These are phyloP conservation scores for Colletotrichum magnum DNA, from an alignment of 2,329 filamentous ascomycete genomes.

Conservation along the genomic window DNA sequence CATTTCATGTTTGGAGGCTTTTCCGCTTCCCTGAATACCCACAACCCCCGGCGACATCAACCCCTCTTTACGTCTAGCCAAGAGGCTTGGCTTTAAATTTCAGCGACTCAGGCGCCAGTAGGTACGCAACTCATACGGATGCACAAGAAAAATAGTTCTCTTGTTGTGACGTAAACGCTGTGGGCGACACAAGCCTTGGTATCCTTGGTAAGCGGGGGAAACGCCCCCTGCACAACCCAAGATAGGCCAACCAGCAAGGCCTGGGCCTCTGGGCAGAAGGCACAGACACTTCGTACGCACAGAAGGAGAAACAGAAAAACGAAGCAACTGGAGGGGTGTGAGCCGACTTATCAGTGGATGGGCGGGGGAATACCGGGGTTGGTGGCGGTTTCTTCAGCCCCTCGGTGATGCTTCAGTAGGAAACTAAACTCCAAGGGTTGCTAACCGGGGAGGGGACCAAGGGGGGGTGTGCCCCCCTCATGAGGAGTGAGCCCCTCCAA, in stretches of 20 bases:
- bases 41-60: neutral
- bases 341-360: constrained; percentile 28
- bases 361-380: constrained; percentile 27
- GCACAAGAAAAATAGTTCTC: constrained; percentile 4
- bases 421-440: neutral
- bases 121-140: neutral
- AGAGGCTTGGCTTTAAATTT: constrained; percentile 25
- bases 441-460: neutral
- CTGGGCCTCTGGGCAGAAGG: constrained; percentile 20
- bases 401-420: neutral
- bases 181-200: constrained; percentile 25
- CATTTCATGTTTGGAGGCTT: neutral
- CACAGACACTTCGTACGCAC: neutral
- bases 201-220: constrained; percentile 36
- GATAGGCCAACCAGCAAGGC: constrained; percentile 11
- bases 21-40: neutral
- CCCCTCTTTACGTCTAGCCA: constrained; percentile 9
- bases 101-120: constrained; percentile 19
- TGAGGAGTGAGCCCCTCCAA: constrained; percentile 3
- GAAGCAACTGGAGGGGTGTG: constrained; percentile 25
- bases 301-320: constrained; percentile 19
- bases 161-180: constrained; percentile 30
- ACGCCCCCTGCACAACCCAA: neutral
- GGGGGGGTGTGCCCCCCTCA: neutral
- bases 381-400: constrained; percentile 1